Base-by-base conservation (phyloP, 2,329 filamentous ascomycete species). In the Cadophora sp. region DNA sequence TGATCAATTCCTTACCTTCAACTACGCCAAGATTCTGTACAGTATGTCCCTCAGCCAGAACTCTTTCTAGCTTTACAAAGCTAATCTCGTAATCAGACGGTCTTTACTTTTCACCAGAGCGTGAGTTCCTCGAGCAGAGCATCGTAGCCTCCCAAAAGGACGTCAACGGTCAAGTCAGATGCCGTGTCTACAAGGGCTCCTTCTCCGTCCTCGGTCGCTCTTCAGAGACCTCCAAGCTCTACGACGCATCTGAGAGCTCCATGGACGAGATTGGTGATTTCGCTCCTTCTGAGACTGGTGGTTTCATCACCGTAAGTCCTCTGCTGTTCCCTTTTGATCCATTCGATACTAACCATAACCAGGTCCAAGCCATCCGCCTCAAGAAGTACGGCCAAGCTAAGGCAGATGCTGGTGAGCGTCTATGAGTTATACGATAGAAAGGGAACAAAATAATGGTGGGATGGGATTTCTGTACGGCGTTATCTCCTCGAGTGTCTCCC, bases 361-460 rank as follows among this genome's bases (percentile, higher is more conserved):
- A 46, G n/a, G 27, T 76, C 75, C 62, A 74, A 62, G 65, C 69
- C 37, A 73, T 72, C 34, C 65, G 70, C 16, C 50, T 72, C 31
- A 72, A 88, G 80, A 90, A 86, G 80, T 85, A 82, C 68, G 83
- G 83, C 83, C 94, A 98, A 81, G 98, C 92, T 11, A 84, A 92
- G 78, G 92, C 94, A 79, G 85, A 85, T 69, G 92, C 90, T 82
- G 85, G 90, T 56, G 97, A 89, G 81, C 94, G 94, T 72, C 90
- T 77, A 63, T 77, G 31, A 60, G 12, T 50, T 24, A 60, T n/a
- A 48, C 43, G 26, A 62, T 62, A 51, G 40, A 26, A 26, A 40
- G 2, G 34, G 11, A 59, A 26, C 1, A n/a, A 43, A 59, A 40
- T 43, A 40, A 59, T 43, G 56, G 31, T 37, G 29, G 34, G 40